These are phyloP conservation scores for Komagataea norvegica DNA, from an alignment of 1,139 yeast species.

Conservation along the genomic window DNA sequence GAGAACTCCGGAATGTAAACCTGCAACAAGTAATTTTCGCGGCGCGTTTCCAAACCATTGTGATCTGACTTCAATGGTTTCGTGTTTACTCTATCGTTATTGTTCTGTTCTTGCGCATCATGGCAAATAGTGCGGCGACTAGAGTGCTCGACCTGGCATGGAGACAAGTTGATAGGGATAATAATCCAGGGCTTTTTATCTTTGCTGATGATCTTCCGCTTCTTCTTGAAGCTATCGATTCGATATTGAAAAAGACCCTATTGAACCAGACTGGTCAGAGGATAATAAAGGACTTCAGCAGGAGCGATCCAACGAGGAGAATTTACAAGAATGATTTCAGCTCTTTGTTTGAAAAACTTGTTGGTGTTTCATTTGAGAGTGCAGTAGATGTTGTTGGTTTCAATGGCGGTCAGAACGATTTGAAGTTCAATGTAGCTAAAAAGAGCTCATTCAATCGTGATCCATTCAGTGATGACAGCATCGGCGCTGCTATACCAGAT, in stretches of 20 bases:
- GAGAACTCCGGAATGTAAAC: neutral
- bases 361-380: slow-evolving; percentile 24
- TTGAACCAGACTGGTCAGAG: slow-evolving; percentile 25
- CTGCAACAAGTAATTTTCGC: too few species aligned
- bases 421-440: neutral
- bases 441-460: neutral
- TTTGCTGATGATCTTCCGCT: slow-evolving; percentile 26
- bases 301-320: slow-evolving; percentile 27
- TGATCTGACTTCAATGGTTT: too few species aligned
- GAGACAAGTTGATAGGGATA: slow-evolving; percentile 27
- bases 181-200: slow-evolving; percentile 29
- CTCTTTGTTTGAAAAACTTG: slow-evolving; percentile 26
- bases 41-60: too few species aligned
- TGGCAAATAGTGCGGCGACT: slow-evolving; percentile 1
- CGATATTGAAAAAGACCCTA: slow-evolving; percentile 18
- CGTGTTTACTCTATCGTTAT: too few species aligned
- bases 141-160: slow-evolving; percentile 27
- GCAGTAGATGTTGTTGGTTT: slow-evolving; percentile 16
- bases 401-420: neutral
- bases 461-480: slow-evolving; percentile 7
- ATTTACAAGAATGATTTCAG: slow-evolving; percentile 30
- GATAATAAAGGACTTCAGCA: slow-evolving; percentile 27
- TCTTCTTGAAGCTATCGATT: slow-evolving; percentile 23
- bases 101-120: neutral
- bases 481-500: slow-evolving; percentile 13